Percentiles rank a stretch among this genome's conserved stretches.
phyloP scores from a whole-genome alignment of 2,329 filamentous ascomycete species.

The Aspergillus novoparasiticus region DNA sequence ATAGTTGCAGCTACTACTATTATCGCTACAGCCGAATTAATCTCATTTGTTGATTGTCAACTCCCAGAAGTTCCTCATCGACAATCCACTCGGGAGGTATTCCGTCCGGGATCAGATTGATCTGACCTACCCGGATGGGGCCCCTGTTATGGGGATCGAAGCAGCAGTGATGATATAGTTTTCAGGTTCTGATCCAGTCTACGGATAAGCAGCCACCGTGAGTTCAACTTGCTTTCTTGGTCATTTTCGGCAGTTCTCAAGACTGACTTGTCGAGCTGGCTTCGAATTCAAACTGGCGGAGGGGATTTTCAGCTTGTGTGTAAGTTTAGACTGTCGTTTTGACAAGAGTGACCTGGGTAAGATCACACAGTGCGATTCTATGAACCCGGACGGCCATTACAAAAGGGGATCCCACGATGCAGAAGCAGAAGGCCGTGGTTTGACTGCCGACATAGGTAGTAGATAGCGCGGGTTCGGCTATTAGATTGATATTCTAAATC shows the following conservation, averaged over 20 bases:
- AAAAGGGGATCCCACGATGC: background rate
- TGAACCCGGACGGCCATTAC: no score
- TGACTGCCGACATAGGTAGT: background rate
- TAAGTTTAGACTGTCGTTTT: background rate
- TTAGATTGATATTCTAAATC: no score
- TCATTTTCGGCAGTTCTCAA: no score
- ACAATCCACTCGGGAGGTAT: background rate
- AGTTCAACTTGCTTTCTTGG: background rate
- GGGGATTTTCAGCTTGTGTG: background rate
- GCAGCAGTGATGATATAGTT: background rate
- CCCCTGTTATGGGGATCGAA: background rate
- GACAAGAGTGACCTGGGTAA: background rate
- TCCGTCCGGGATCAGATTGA: background rate
- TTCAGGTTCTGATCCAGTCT: background rate
- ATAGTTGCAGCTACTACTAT: no score
- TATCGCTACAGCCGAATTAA: no score
- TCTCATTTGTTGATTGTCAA: no score
- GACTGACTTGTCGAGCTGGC: background rate
- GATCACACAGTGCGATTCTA: background rate
- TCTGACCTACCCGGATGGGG: background rate
- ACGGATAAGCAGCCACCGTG: background rate
- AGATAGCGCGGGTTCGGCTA: no score
- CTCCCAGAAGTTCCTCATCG: background rate
- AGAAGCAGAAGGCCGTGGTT: background rate
- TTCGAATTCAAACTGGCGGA: no score